phyloP scores from a whole-genome alignment of 495 filamentous ascomycete genomes.

The Immersiella caudata region DNA sequence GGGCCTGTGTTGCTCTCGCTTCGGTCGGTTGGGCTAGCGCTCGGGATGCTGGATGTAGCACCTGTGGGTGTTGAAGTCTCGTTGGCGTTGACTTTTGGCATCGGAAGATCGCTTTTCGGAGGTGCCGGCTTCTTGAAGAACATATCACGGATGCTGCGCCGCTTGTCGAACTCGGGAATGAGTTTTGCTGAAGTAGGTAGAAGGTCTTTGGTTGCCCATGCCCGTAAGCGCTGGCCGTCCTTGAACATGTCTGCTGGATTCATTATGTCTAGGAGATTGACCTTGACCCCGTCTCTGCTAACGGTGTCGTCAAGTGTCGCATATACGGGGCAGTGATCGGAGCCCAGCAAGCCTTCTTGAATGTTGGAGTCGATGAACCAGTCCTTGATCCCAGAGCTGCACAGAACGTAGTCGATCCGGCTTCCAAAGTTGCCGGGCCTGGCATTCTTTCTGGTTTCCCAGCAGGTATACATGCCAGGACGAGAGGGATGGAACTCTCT shows the following conservation, averaged over 20 bases:
- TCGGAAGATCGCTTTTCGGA: too few relatives aligned
- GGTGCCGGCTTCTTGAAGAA: slow-evolving; percentile 62
- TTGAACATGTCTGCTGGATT: slow-evolving; percentile 78
- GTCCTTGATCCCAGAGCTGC: slow-evolving; percentile 73
- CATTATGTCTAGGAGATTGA: slow-evolving; percentile 72
- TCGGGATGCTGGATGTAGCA: too few relatives aligned
- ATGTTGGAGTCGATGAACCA: slow-evolving; percentile 93
- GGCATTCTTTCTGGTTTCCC: slow-evolving; percentile 62
- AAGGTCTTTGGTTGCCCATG: slow-evolving; percentile 66
- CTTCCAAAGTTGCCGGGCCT: slow-evolving; percentile 89
- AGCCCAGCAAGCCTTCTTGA: slow-evolving; percentile 92
- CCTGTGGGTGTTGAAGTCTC: too few relatives aligned
- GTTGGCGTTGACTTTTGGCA: too few relatives aligned
- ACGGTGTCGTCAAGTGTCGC: slow-evolving; percentile 27
- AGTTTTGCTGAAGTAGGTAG: slow-evolving; percentile 78
- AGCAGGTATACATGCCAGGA: slow-evolving; percentile 90
- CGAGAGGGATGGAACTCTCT: slow-evolving; percentile 78
- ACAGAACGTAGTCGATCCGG: slow-evolving; percentile 91
- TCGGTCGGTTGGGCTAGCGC: too few relatives aligned
- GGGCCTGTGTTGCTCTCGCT: too few relatives aligned
- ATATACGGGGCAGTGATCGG: slow-evolving; percentile 93
- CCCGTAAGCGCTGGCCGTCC: slow-evolving; percentile 66
- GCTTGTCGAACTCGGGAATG: slow-evolving; percentile 83
- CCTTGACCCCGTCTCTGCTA: slow-evolving; percentile 43
- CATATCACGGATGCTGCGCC: slow-evolving; percentile 90